These are phyloP conservation scores for Microbotryum scabiosae DNA, from an alignment of 1,284 basidiomycete species.

Conservation along the genomic window DNA sequence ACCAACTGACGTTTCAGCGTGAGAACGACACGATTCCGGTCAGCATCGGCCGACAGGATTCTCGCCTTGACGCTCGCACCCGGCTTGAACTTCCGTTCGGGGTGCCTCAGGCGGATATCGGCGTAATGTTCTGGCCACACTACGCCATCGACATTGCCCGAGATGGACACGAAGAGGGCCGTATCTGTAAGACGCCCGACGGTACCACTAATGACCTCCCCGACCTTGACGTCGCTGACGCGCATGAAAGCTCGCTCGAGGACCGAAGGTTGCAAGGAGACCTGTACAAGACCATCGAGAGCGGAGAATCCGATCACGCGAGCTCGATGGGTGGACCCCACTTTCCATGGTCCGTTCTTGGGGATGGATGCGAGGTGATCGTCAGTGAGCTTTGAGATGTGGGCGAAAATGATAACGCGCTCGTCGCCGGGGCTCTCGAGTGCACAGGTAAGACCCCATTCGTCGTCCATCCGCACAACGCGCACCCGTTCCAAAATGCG, in stretches of 20 bases:
- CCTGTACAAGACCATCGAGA: conserved; percentile 79
- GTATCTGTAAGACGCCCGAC: conserved; percentile 72
- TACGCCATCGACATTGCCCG: conserved; percentile 80
- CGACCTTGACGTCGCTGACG: conserved; percentile 72
- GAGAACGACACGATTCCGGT: conserved; percentile 70
- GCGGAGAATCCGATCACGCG: conserved; percentile 82
- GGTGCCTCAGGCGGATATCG: conserved; percentile 79
- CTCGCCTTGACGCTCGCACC: conserved; percentile 78
- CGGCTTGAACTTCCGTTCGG: conserved; percentile 80
- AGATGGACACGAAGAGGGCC: conserved; percentile 73
- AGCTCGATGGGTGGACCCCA: conserved; percentile 69
- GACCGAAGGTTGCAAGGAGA: conserved; percentile 74
- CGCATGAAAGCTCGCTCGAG: conserved; percentile 81
- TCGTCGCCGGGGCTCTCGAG: not conserved
- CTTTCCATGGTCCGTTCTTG: conserved; percentile 67
- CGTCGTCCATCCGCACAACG: conserved; percentile 63
- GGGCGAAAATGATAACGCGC: not conserved
- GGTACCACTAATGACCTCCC: conserved; percentile 66
- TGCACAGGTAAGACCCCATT: conserved; percentile 64
- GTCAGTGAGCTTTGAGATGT: conserved; percentile 92
- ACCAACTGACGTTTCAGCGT: conserved; percentile 90
- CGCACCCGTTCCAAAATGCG: conserved; percentile 61
- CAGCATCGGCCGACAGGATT: conserved; percentile 75
- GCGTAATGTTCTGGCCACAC: conserved; percentile 94
- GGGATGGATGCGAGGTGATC: conserved; percentile 63